Conservation (phyloP, 2,329 filamentous ascomycete species). For the Aquanectria penicillioides region DNA sequence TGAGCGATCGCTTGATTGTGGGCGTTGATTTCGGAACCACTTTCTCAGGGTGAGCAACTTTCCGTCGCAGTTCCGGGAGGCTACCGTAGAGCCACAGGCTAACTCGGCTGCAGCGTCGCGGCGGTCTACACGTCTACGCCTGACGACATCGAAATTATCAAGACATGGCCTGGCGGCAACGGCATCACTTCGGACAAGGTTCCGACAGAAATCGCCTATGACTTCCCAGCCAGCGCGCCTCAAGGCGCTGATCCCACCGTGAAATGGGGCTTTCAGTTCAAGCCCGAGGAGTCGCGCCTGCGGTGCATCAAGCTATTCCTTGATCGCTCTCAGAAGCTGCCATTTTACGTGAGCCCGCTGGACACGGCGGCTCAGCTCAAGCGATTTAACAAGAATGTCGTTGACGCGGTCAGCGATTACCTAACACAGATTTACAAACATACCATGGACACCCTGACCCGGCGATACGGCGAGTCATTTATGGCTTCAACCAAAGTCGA, state of each 20-base stretch:
- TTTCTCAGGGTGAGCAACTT: slow-evolving; percentile 73
- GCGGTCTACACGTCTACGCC: slow-evolving; percentile 79
- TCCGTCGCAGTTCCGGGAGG: too few relatives aligned
- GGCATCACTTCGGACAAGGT: slow-evolving; percentile 91
- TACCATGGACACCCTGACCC: slow-evolving; percentile 80
- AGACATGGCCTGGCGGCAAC: slow-evolving; percentile 85
- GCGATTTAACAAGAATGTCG: slow-evolving; percentile 78
- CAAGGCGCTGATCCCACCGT: slow-evolving; percentile 58
- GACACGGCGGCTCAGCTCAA: slow-evolving; percentile 82
- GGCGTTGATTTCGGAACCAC: slow-evolving; percentile 89
- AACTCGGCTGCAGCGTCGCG: slow-evolving; percentile 59
- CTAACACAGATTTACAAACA: slow-evolving; percentile 79
- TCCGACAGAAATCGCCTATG: slow-evolving; percentile 79
- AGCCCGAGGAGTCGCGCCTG: slow-evolving; percentile 78
- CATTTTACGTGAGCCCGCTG: slow-evolving; percentile 81
- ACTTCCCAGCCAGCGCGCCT: slow-evolving; percentile 46
- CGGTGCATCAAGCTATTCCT: slow-evolving; percentile 88
- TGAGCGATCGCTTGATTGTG: slow-evolving; percentile 75
- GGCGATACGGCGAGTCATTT: slow-evolving; percentile 81
- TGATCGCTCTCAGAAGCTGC: slow-evolving; percentile 81
- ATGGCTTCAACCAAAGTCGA: slow-evolving; percentile 80
- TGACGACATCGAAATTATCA: slow-evolving; percentile 85
- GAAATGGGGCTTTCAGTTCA: slow-evolving; percentile 88
- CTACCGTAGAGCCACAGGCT: neutral
- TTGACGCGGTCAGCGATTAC: slow-evolving; percentile 83